phyloP scores from a whole-genome alignment of 2,329 filamentous ascomycete genomes.

The Rhynchosporium agropyri region DNA sequence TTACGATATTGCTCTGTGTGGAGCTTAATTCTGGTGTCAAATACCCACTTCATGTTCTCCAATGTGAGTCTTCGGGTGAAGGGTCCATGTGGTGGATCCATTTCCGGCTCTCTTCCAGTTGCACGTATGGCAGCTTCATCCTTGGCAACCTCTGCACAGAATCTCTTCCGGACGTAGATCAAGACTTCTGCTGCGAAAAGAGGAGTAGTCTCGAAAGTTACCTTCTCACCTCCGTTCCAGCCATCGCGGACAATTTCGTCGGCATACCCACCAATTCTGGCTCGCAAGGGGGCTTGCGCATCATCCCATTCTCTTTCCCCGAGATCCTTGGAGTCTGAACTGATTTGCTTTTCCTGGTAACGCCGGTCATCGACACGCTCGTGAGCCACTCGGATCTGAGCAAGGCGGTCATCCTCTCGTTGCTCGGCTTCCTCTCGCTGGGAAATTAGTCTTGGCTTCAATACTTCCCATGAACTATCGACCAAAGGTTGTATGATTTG shows the following conservation, averaged over 20 bases:
- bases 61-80: conserved; percentile 67
- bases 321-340: conserved; percentile 56
- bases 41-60: conserved; percentile 87
- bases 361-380: conserved; percentile 44
- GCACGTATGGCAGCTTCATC: conserved; percentile 52
- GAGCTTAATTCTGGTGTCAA: conserved; percentile 74
- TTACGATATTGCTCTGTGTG: conserved; percentile 66
- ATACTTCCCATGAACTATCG: conserved; percentile 68
- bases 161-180: conserved; percentile 66
- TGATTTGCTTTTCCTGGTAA: conserved; percentile 43
- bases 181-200: conserved; percentile 74
- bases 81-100: conserved; percentile 55
- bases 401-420: conserved; percentile 49
- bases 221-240: conserved; percentile 65
- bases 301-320: conserved; percentile 73
- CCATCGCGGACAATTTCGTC: conserved; percentile 68
- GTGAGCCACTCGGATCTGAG: conserved; percentile 43
- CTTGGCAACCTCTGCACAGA: conserved; percentile 62
- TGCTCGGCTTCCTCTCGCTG: conserved; percentile 68
- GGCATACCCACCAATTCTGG: conserved; percentile 66
- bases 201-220: conserved; percentile 65
- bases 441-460: conserved; percentile 67
- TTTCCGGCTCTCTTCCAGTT: conserved; percentile 48
- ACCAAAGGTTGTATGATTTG: conserved; percentile 69
- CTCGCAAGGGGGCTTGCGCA: conserved; percentile 66